Base-by-base conservation (phyloP, 306 rosid species). In the Rosa rugosa region DNA sequence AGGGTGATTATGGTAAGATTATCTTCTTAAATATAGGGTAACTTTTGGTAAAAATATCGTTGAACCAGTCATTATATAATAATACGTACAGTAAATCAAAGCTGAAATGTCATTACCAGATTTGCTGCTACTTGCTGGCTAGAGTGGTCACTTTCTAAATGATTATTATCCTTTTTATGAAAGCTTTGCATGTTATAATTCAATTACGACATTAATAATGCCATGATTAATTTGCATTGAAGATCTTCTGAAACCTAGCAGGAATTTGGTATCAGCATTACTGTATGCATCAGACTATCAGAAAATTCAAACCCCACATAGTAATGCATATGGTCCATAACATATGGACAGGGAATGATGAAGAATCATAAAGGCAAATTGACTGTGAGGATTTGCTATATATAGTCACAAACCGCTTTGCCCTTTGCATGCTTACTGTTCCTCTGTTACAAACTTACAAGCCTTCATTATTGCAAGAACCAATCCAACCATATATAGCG, bases 101-200 rank as follows among this genome's bases (percentile, higher is more conserved):
- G 40, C 38, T 54, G 77, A 54, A 54, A 38, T 40, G 77, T n/a
- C 38, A 40, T 73, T 73, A 9, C n/a, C 27, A 71, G 64, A 50
- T 31, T 73, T 73, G 67, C 60, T 56, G 77, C 69, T 25, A 8
- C 18, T 13, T 65, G 44, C 47, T 66, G 7, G 42, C 25, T 41
- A 13, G 41, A 41, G 69, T 74, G 5, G 69, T 74, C 54, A 8
- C 69, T 74, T 74, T 74, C 78, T 57, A 40, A 74, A 57, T 57
- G 78, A 74, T 74, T 56, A 57, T 63, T 14, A 54, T 11, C 49
- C 50, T 57, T 74, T 23, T 22, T 23, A 23, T 74, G 78, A 56
- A 74, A 56, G 69, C 45, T 23, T 56, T 74, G 42, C 69, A 40
- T 23, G 38, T 36, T 51, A n/a, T 8, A 25, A 50, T 72, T 51